phyloP scores from a whole-genome alignment of 2,329 filamentous ascomycete genomes.

The Ascochyta fabae region DNA sequence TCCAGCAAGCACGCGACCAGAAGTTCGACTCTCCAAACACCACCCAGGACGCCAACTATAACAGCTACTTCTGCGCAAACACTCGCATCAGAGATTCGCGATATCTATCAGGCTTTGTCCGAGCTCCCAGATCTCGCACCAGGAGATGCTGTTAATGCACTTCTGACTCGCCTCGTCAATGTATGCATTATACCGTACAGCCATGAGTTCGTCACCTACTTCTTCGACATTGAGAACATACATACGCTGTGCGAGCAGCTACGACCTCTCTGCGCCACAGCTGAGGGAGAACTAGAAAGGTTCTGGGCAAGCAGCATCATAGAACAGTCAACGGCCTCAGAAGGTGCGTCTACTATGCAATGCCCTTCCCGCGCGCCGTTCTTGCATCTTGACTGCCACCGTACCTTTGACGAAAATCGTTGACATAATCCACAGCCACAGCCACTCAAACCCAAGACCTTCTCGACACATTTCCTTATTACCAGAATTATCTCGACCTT shows the following conservation, averaged over 20 bases:
- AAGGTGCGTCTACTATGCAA: slow-evolving; percentile 3
- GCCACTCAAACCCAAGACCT: slow-evolving; percentile 11
- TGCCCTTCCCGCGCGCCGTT: neutral
- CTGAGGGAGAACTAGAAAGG: slow-evolving; percentile 55
- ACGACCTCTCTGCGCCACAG: slow-evolving; percentile 51
- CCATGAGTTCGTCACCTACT: slow-evolving; percentile 26
- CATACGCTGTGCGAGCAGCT: slow-evolving; percentile 47
- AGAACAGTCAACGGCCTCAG: neutral
- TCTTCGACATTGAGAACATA: slow-evolving; percentile 43
- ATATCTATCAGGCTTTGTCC: slow-evolving; percentile 25
- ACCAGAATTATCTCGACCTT: slow-evolving; percentile 58
- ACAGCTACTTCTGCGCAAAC: slow-evolving; percentile 24
- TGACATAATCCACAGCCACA: neutral
- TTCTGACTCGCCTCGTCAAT: slow-evolving; percentile 48
- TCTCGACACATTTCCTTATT: slow-evolving; percentile 57
- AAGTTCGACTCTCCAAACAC: slow-evolving; percentile 17
- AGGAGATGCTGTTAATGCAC: slow-evolving; percentile 38
- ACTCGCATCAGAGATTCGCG: slow-evolving; percentile 29
- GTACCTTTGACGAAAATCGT: neutral
- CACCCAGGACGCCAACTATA: slow-evolving; percentile 34
- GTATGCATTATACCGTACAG: slow-evolving; percentile 43
- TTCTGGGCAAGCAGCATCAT: slow-evolving; percentile 53
- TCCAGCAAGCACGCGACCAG: neutral
- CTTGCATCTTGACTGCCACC: neutral
- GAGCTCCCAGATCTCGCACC: slow-evolving; percentile 39